Evolutionary conservation across 768 basidiomycete genomes (phyloP).

Genomic region (Pulveroboletus sp.): DNA sequence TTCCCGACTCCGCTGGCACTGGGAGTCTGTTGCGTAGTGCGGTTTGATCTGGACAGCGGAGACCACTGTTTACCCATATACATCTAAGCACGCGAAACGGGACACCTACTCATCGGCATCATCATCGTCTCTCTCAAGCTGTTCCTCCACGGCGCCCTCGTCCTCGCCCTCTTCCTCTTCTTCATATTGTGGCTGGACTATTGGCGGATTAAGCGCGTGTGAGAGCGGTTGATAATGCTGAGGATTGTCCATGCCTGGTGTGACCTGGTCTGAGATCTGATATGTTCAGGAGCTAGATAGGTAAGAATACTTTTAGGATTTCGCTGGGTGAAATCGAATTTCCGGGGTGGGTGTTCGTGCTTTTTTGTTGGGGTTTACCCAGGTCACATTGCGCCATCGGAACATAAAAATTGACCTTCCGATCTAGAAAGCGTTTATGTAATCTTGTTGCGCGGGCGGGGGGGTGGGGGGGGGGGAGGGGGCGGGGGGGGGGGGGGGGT

Average conservation of each 20-base stretch:
- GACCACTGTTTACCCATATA: background rate
- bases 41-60: conserved; percentile 21
- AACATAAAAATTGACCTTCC: conserved; percentile 24
- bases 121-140: conserved; percentile 51
- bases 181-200: conserved; percentile 37
- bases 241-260: conserved; percentile 54
- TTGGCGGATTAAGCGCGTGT: conserved; percentile 66
- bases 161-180: conserved; percentile 74
- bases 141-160: conserved; percentile 69
- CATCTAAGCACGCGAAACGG: conserved; percentile 9
- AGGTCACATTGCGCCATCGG: conserved; percentile 25
- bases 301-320: conserved; percentile 23
- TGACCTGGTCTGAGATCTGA: conserved; percentile 14
- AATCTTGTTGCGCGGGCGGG: too few relatives aligned
- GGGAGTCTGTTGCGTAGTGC: conserved; percentile 13
- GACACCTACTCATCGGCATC: conserved; percentile 34
- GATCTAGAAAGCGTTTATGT: conserved; percentile 21
- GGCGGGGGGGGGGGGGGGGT: too few relatives aligned
- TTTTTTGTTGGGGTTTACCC: conserved; percentile 28
- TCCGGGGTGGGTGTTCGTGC: conserved; percentile 26
- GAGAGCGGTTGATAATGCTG: conserved; percentile 82
- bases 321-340: conserved; percentile 32
- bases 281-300: conserved; percentile 23
- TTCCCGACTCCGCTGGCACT: conserved; percentile 15
- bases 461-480: too few relatives aligned